A percentile compares a stretch with the other conserved stretches of the same genome.
Evolutionary conservation across 2,329 filamentous ascomycete genomes (phyloP).

Genomic region (Orbilia quercus): DNA sequence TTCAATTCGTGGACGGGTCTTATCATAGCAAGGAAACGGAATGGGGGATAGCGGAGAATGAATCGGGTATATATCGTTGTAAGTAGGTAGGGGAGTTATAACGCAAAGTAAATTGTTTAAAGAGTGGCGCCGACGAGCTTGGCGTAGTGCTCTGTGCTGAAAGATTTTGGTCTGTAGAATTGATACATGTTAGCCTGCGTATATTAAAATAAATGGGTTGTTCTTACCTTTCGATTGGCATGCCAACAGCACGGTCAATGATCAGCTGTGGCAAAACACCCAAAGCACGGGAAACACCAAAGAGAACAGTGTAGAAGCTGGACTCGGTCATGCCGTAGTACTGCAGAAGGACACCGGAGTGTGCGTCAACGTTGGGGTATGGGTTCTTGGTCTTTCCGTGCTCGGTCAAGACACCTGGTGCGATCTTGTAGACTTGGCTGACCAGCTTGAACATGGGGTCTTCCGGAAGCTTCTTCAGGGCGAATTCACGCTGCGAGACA

Average conservation of each 20-base stretch:
- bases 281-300: conserved; percentile 97
- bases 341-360: conserved; percentile 98
- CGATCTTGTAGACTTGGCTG: conserved; percentile 99
- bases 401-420: conserved; percentile 95
- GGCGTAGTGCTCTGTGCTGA: conserved; percentile 96
- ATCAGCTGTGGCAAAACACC: conserved; percentile 99
- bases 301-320: conserved; percentile 99
- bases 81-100: neutral
- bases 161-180: conserved; percentile 79
- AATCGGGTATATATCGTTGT: conserved; percentile 32
- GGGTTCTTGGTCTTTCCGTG: conserved; percentile 99
- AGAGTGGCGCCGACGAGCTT: conserved; percentile 91
- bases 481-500: conserved; percentile 97
- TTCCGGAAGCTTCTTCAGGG: conserved; percentile 89
- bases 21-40: conserved; percentile 5
- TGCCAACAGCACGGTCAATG: conserved; percentile 96
- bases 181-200: conserved; percentile 43
- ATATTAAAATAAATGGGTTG: no score
- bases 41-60: conserved; percentile 24
- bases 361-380: conserved; percentile 97
- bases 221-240: conserved; percentile 88
- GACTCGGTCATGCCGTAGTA: conserved; percentile 99
- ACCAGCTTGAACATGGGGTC: conserved; percentile 99
- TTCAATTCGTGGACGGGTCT: conserved; percentile 18
- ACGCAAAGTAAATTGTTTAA: conserved; percentile 63